These are phyloP conservation scores for Penicillium hesseltinei DNA, from an alignment of 2,329 filamentous ascomycete genomes.

Conservation along the genomic window DNA sequence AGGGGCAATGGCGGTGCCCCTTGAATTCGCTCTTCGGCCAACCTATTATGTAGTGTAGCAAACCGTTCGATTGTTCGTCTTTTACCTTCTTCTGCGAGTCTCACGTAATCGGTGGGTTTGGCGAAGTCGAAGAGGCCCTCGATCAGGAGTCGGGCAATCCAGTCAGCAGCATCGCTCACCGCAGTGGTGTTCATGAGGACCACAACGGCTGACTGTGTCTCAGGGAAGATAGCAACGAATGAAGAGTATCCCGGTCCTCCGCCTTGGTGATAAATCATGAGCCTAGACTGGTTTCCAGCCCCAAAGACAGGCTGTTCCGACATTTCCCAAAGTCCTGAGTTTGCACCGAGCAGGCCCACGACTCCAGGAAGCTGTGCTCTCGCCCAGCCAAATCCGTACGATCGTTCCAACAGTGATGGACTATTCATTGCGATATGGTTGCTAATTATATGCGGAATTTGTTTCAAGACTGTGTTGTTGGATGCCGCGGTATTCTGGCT, in stretches of 20 bases:
- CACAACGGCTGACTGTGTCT: constrained; percentile 5
- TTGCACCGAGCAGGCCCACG: not conserved
- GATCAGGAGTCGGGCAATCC: not conserved
- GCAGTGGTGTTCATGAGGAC: constrained; percentile 4
- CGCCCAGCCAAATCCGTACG: constrained; percentile 6
- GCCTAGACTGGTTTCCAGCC: not conserved
- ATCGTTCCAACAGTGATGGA: not conserved
- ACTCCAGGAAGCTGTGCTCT: constrained; percentile 1
- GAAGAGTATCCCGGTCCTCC: not conserved
- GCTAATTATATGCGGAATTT: not conserved
- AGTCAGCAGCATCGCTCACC: constrained; percentile 3
- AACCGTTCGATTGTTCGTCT: not conserved
- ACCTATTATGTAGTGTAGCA: not conserved
- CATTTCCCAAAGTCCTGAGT: not conserved
- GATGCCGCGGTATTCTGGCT: not conserved
- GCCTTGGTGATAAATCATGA: constrained; percentile 8
- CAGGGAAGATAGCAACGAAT: constrained; percentile 6
- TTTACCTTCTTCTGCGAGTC: not conserved
- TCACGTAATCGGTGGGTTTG: not conserved
- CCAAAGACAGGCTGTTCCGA: not conserved
- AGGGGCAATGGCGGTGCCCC: not conserved
- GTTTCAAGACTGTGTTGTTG: not conserved
- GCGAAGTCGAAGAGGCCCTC: not conserved
- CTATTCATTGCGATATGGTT: constrained; percentile 1
- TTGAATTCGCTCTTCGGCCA: not conserved